Evolutionary conservation across 148 eudicot species (phyloP).

Genomic region (Polygonum maritimum): DNA sequence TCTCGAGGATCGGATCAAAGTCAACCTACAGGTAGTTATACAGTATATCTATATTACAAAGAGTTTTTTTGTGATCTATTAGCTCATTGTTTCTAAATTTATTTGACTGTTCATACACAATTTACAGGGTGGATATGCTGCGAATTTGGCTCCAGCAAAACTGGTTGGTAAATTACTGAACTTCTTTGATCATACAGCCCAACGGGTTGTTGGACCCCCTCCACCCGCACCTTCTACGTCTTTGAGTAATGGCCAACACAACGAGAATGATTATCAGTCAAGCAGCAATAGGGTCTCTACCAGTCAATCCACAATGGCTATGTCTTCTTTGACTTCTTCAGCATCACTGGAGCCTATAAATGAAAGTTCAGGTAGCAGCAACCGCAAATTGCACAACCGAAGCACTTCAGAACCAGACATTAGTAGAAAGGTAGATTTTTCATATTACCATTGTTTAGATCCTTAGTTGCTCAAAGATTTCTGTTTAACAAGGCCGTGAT

Average conservation of each 20-base stretch:
- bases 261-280: slow-evolving; percentile 39
- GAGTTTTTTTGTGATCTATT: neutral
- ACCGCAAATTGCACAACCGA: slow-evolving; percentile 45
- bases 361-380: slow-evolving; percentile 38
- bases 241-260: slow-evolving; percentile 29
- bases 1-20: slow-evolving; percentile 70
- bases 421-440: slow-evolving; percentile 50
- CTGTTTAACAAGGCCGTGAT: neutral
- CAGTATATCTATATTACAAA: neutral
- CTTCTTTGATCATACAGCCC: slow-evolving; percentile 76
- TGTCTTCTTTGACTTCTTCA: slow-evolving; percentile 70
- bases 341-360: slow-evolving; percentile 49
- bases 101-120: neutral
- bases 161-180: slow-evolving; percentile 63
- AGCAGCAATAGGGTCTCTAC: slow-evolving; percentile 47
- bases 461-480: neutral
- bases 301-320: slow-evolving; percentile 85
- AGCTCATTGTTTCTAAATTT: neutral
- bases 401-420: slow-evolving; percentile 89
- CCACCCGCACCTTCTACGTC: slow-evolving; percentile 51
- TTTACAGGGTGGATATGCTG: slow-evolving; percentile 69
- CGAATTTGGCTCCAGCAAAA: slow-evolving; percentile 67
- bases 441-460: neutral
- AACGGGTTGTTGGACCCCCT: slow-evolving; percentile 83
- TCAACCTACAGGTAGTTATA: slow-evolving; percentile 59